Percentiles rank a stretch among this genome's conserved stretches.
Conservation (phyloP, 306 rosid species). For the Prunus campanulata region DNA sequence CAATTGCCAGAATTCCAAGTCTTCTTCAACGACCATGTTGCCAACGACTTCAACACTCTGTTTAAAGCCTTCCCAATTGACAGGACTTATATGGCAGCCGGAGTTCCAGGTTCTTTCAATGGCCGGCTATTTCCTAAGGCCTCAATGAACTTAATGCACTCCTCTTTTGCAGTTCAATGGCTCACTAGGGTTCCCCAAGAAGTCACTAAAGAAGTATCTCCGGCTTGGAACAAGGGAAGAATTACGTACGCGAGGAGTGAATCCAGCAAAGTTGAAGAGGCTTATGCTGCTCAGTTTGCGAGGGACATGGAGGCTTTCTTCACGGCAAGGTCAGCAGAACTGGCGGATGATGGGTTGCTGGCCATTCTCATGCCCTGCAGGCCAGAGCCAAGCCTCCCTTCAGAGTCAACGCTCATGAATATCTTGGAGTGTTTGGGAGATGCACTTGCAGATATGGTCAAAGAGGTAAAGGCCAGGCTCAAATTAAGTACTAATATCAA, state of each 20-base stretch:
- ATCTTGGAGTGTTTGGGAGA: neutral
- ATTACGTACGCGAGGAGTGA: neutral
- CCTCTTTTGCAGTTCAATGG: constrained; percentile 8
- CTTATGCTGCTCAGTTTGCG: constrained; percentile 12
- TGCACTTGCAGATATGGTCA: constrained; percentile 11
- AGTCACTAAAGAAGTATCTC: neutral
- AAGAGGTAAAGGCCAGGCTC: neutral
- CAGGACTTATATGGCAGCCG: neutral
- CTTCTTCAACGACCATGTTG: neutral
- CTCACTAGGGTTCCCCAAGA: constrained; percentile 1
- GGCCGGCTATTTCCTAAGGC: neutral
- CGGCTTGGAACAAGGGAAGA: constrained; percentile 13
- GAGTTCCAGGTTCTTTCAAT: constrained; percentile 6
- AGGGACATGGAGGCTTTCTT: constrained; percentile 3
- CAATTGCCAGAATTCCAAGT: constrained; percentile 2
- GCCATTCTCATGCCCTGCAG: neutral
- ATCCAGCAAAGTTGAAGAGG: neutral
- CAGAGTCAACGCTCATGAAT: neutral
- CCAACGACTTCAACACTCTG: neutral
- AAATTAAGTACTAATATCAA: too few species aligned
- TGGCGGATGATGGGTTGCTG: constrained; percentile 21
- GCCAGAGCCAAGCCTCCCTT: neutral
- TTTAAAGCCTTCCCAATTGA: neutral
- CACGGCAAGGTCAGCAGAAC: constrained; percentile 1
- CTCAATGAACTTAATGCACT: constrained; percentile 9